phyloP scores from a whole-genome alignment of 352 stramenopile species.

The Pythium apleroticum region DNA sequence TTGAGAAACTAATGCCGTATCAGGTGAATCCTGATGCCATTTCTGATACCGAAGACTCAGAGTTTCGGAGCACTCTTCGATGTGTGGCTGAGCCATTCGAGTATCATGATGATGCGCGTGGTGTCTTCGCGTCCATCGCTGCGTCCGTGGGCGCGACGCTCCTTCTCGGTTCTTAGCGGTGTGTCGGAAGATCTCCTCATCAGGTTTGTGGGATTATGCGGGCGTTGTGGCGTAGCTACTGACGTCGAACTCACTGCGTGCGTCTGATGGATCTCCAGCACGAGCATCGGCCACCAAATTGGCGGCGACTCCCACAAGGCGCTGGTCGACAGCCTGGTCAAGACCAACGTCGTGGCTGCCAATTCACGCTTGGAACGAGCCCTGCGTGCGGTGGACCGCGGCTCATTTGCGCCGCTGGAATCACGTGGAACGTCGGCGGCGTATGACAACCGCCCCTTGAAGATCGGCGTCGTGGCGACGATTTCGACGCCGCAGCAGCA shows the following conservation, averaged over 20 bases:
- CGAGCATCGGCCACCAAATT: conserved; percentile 83
- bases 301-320: conserved; percentile 60
- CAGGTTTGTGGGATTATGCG: conserved; percentile 26
- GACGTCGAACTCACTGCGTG: background rate
- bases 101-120: conserved; percentile 1
- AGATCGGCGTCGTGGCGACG: conserved; percentile 76
- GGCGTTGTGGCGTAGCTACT: background rate
- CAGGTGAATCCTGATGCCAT: background rate
- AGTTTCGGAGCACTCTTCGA: background rate
- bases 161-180: conserved; percentile 63
- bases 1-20: too few species aligned
- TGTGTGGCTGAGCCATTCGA: background rate
- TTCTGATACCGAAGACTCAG: background rate
- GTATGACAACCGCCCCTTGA: conserved; percentile 77
- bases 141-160: conserved; percentile 18
- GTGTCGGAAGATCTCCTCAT: conserved; percentile 82
- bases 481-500: conserved; percentile 88
- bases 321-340: conserved; percentile 79
- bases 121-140: conserved; percentile 4
- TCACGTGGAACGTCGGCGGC: conserved; percentile 31
- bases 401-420: conserved; percentile 46
- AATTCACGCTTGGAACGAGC: conserved; percentile 62
- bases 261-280: conserved; percentile 29
- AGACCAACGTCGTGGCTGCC: conserved; percentile 57
- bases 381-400: conserved; percentile 66